A percentile compares a stretch with the other conserved stretches of the same genome.
Conservation (phyloP, 148 eudicot species). For the Chenopodium suecicum region DNA sequence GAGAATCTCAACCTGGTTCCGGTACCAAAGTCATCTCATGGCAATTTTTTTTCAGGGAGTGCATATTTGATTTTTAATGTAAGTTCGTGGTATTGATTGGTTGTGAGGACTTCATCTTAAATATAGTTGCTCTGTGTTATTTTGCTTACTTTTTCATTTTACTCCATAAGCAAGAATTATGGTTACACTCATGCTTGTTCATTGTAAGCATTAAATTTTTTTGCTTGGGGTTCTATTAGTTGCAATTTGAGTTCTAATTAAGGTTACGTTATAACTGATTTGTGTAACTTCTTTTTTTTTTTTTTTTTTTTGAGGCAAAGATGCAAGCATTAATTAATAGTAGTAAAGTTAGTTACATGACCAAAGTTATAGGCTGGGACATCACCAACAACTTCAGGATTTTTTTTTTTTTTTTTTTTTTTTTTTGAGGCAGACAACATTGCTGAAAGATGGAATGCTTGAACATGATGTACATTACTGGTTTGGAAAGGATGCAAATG, state of each 20-base stretch:
- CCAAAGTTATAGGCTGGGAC: too few relatives aligned
- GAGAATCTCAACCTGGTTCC: constrained; percentile 53
- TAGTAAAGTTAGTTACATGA: too few relatives aligned
- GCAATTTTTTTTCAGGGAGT: constrained; percentile 61
- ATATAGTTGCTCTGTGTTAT: not conserved
- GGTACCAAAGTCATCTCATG: constrained; percentile 57
- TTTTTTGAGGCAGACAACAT: too few relatives aligned
- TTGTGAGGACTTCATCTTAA: not conserved
- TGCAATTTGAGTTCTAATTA: not conserved
- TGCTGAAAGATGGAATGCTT: constrained; percentile 47
- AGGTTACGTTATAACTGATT: not conserved
- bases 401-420: too few relatives aligned
- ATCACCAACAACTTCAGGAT: too few relatives aligned
- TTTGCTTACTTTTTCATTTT: not conserved
- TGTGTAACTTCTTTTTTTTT: not conserved
- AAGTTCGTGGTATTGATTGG: constrained; percentile 19
- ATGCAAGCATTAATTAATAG: too few relatives aligned
- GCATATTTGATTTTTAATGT: constrained; percentile 68
- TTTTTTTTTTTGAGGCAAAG: too few relatives aligned
- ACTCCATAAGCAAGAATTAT: too few relatives aligned
- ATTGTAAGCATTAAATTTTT: not conserved
- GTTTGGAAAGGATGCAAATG: constrained; percentile 70
- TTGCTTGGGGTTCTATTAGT: not conserved
- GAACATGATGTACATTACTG: constrained; percentile 73
- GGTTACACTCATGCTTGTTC: not conserved